Percentiles rank a stretch among this genome's conserved stretches.
phyloP scores from a whole-genome alignment of 2,329 filamentous ascomycete genomes.

The Ophiostoma angusticollis region DNA sequence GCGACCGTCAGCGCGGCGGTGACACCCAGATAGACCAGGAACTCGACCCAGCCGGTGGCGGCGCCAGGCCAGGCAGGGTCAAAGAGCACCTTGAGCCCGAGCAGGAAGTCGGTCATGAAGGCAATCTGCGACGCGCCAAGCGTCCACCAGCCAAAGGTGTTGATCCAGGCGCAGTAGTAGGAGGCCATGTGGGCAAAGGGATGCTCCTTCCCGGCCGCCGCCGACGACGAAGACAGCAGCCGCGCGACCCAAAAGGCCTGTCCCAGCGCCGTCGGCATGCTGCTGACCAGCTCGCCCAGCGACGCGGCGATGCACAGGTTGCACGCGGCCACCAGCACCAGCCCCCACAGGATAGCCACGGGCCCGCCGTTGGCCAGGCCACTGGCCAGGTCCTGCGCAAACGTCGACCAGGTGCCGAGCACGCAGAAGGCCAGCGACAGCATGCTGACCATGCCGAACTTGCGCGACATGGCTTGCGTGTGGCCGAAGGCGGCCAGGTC shows the following conservation, averaged over 20 bases:
- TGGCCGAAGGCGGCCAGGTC: constrained; percentile 13
- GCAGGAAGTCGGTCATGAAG: constrained; percentile 11
- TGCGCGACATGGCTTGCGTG: constrained; percentile 11
- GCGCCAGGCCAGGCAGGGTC: constrained; percentile 11
- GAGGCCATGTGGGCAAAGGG: constrained; percentile 3
- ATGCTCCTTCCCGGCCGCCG: constrained; percentile 42
- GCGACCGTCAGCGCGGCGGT: constrained; percentile 17
- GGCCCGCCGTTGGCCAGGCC: constrained; percentile 59
- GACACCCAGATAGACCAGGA: constrained; percentile 39
- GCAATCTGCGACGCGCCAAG: constrained; percentile 12
- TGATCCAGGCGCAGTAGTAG: constrained; percentile 13
- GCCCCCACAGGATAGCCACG: constrained; percentile 60
- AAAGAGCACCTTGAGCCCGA: constrained; percentile 13
- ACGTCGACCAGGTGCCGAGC: constrained; percentile 14
- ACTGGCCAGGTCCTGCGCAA: constrained; percentile 14
- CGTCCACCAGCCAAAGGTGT: constrained; percentile 14
- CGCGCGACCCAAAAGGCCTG: constrained; percentile 45
- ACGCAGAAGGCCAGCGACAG: constrained; percentile 13
- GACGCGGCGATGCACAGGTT: constrained; percentile 57
- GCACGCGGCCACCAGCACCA: constrained; percentile 54
- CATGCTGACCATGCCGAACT: constrained; percentile 12
- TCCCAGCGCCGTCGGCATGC: constrained; percentile 47
- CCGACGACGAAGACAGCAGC: constrained; percentile 21
- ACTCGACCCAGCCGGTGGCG: constrained; percentile 17
- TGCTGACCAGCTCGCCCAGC: constrained; percentile 42